Evolutionary conservation across 805 yeast species (phyloP), one percentile per base, ranked within the genome.

Genomic region (Cyberlindnera nakhonratchasimensis): DNA sequence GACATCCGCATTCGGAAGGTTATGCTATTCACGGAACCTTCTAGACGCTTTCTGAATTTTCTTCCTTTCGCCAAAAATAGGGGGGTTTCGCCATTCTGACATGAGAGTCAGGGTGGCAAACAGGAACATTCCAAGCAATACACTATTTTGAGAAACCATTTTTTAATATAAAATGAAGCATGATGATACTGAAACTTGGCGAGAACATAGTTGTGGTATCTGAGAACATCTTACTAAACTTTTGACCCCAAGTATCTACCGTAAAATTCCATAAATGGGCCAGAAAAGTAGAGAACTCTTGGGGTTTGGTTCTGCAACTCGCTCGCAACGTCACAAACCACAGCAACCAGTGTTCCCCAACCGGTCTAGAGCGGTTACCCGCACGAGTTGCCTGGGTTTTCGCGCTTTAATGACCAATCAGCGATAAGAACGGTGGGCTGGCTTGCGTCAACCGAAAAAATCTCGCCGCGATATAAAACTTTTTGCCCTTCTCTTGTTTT

Each of bases 301-400:
- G 34, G 4, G n/a, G 17, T 7, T 21, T 11, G 13, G 6, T n/a
- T 14, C 23, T 14, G 36, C 20, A 28, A 22, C 19, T 23, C n/a
- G 18, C 16, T 10, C 25, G 13, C 25, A 10, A 29, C 19, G 23
- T 5, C 29, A 26, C 47, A 35, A 31, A 19, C 47, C 47, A 34
- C 31, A 29, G 47, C 43, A 43, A 43, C 43, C 17, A n/a, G 16
- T 28, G 43, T 20, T 37, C 43, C 22, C 40, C 19, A 9, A 35
- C 43, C 46, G 18, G n/a, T 9, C 2, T 2, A 2, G 8, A n/a
- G 25, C 31, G 34, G 47, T 44, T 44, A 44, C 48, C 48, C 48
- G 42, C 23, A 31, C 34, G 31, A 18, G 45, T 37, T 40, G 48
- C 36, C 30, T 6, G 16, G 42, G 44, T 23, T 22, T 25, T 33